A percentile compares a stretch with the other conserved stretches of the same genome.
Conservation (phyloP, 108 stramenopile species). For the Cyclotella sp. region DNA sequence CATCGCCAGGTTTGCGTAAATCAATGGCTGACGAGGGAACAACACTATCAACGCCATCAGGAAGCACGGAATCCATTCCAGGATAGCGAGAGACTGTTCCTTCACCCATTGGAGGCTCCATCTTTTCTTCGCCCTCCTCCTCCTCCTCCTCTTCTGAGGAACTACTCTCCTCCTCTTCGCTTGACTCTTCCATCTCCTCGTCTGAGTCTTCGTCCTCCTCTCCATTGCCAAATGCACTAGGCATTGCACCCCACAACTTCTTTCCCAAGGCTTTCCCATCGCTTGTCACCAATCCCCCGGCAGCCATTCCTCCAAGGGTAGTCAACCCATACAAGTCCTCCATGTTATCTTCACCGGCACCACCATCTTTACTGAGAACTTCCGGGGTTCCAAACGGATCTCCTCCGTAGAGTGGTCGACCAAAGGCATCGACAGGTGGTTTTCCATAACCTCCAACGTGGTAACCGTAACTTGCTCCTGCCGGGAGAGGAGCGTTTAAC, state of each 20-base stretch:
- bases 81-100: constrained; percentile 14
- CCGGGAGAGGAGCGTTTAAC: constrained; percentile 96
- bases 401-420: constrained; percentile 92
- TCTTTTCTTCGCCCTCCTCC: constrained; percentile 16
- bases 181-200: constrained; percentile 65
- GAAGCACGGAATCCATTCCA: constrained; percentile 55
- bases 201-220: constrained; percentile 65
- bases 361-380: constrained; percentile 19
- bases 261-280: constrained; percentile 79
- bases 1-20: constrained; percentile 84
- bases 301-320: constrained; percentile 13
- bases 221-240: constrained; percentile 61
- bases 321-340: constrained; percentile 33
- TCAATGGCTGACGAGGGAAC: constrained; percentile 72
- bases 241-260: constrained; percentile 83
- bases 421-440: constrained; percentile 63
- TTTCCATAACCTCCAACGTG: constrained; percentile 98
- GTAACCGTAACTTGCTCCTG: constrained; percentile 93
- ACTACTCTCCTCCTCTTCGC: constrained; percentile 14
- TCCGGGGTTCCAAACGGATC: constrained; percentile 88
- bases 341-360: constrained; percentile 17
- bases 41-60: constrained; percentile 69
- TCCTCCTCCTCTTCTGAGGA: constrained; percentile 10
- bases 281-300: constrained; percentile 64
- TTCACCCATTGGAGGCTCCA: not conserved